Evolutionary conservation across 2,329 filamentous ascomycete genomes (phyloP).

Genomic region (Sarocladium kiliense): DNA sequence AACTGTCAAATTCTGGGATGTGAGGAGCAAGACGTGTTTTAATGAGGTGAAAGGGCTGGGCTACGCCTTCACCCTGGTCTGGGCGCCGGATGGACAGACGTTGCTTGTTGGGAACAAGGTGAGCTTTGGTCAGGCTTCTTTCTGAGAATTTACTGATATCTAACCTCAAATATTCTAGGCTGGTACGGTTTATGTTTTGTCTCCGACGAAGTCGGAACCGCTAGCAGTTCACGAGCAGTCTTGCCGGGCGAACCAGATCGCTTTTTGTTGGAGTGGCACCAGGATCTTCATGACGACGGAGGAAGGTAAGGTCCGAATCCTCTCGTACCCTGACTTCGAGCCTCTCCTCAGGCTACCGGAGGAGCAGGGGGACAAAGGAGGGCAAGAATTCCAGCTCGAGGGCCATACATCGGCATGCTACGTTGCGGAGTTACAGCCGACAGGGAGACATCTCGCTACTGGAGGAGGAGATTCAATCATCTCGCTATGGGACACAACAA

Average conservation of each 20-base stretch:
- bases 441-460: constrained; percentile 66
- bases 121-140: too few relatives aligned
- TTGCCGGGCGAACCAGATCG: constrained; percentile 65
- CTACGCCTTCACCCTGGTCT: constrained; percentile 65
- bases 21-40: constrained; percentile 64
- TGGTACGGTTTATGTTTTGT: constrained; percentile 58
- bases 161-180: constrained; percentile 35
- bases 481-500: constrained; percentile 70
- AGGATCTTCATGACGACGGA: constrained; percentile 67
- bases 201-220: constrained; percentile 51
- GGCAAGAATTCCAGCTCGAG: constrained; percentile 55
- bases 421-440: constrained; percentile 64
- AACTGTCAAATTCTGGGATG: constrained; percentile 74
- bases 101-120: constrained; percentile 66
- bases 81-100: constrained; percentile 66
- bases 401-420: constrained; percentile 72
- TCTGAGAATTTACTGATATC: too few relatives aligned
- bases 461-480: constrained; percentile 73
- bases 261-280: constrained; percentile 68
- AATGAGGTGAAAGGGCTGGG: constrained; percentile 64
- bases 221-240: constrained; percentile 55
- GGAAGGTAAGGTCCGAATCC: constrained; percentile 65
- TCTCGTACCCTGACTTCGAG: constrained; percentile 61
- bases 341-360: constrained; percentile 47
- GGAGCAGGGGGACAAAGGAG: constrained; percentile 31